Evolutionary conservation across 495 filamentous ascomycete species (phyloP).

Genomic region (Penicillium paradoxum): DNA sequence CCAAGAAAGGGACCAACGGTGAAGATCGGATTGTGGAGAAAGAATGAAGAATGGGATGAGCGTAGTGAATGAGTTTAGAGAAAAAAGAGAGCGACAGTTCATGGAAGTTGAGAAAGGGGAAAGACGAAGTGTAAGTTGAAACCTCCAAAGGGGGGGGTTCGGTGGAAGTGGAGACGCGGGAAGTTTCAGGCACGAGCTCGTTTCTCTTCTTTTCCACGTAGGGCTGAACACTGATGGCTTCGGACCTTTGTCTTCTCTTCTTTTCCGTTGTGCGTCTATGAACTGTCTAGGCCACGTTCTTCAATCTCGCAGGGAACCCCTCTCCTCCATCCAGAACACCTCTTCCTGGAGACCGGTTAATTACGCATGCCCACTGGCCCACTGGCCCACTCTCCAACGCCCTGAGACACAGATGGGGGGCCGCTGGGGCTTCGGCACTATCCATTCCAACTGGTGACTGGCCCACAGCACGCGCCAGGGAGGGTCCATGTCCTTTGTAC

Average conservation of each 20-base stretch:
- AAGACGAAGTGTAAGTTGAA: constrained; percentile 12
- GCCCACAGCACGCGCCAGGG: not conserved
- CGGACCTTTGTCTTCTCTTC: not conserved
- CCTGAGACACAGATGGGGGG: not conserved
- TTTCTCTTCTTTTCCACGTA: not conserved
- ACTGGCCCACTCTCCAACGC: not conserved
- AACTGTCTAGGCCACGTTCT: too few relatives aligned
- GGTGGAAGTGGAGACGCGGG: constrained; percentile 7
- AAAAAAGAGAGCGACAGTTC: not conserved
- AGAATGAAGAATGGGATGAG: constrained; percentile 22
- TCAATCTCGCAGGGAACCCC: too few relatives aligned
- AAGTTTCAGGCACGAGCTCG: not conserved
- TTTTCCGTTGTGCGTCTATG: not conserved
- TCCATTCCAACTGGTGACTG: not conserved
- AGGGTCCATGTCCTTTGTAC: not conserved
- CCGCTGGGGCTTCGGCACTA: not conserved
- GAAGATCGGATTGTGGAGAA: constrained; percentile 16
- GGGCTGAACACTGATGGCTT: constrained; percentile 10
- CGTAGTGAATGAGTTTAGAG: constrained; percentile 11
- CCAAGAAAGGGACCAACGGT: constrained; percentile 20
- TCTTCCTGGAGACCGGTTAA: not conserved
- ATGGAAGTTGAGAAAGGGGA: not conserved
- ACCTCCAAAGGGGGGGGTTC: constrained; percentile 2
- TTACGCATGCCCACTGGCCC: not conserved
- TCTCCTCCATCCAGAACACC: too few relatives aligned